Percentiles rank a stretch among this genome's conserved stretches.
These are phyloP conservation scores for Aspergillus awamori DNA, from an alignment of 2,329 filamentous ascomycete genomes.

Conservation along the genomic window DNA sequence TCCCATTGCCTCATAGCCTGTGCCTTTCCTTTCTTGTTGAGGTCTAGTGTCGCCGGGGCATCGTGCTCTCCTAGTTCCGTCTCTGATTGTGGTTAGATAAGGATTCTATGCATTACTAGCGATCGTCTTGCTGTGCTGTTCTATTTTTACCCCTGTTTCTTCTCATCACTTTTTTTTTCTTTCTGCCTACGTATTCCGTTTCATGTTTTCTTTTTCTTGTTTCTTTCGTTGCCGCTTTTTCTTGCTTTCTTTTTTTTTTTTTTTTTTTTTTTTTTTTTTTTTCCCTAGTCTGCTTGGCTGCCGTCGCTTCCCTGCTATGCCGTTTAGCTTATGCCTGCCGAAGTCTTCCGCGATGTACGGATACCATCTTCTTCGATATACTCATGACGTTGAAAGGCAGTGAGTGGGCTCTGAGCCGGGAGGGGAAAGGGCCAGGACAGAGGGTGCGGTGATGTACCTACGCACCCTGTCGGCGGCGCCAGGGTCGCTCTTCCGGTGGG, in stretches of 20 bases:
- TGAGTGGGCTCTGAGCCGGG: not conserved
- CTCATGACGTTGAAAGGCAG: conserved; percentile 4
- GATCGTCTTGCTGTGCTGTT: conserved; percentile 20
- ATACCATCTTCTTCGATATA: conserved; percentile 2
- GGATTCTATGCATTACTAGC: conserved; percentile 32
- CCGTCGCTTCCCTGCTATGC: not conserved
- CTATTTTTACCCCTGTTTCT: conserved; percentile 10
- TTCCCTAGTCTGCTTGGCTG: not conserved
- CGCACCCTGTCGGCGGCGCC: not conserved
- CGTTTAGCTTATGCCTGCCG: not conserved
- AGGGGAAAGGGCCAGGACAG: not conserved
- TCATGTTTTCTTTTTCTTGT: conserved; percentile 10
- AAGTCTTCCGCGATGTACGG: conserved; percentile 1
- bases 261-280: conserved; percentile 14
- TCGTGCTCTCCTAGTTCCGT: conserved; percentile 15
- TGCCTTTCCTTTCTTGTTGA: conserved; percentile 12
- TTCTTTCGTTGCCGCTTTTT: not conserved
- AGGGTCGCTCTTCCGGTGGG: not conserved
- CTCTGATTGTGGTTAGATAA: conserved; percentile 27
- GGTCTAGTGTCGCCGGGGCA: conserved; percentile 11
- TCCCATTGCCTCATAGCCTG: conserved; percentile 10
- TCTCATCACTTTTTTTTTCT: conserved; percentile 1
- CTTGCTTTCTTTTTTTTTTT: conserved; percentile 18
- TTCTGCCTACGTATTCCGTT: conserved; percentile 9
- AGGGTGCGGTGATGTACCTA: not conserved